Percentiles rank a stretch among this genome's conserved stretches.
phyloP scores from a whole-genome alignment of 495 filamentous ascomycete genomes.

The Chaetomium cochliodes region DNA sequence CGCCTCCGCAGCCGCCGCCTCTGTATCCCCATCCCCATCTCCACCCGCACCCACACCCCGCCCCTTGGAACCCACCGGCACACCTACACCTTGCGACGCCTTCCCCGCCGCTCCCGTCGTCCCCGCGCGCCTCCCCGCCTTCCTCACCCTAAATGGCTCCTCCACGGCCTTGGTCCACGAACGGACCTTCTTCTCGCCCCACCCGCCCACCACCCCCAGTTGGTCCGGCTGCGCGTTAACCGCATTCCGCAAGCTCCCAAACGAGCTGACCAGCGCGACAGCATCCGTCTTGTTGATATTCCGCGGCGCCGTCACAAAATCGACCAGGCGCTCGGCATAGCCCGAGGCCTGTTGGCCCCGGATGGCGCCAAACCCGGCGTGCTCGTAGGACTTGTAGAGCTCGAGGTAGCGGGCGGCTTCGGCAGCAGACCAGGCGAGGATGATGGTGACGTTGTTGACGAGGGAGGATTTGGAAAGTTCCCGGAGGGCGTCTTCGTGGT shows the following conservation, averaged over 20 bases:
- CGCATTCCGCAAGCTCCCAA: constrained; percentile 81
- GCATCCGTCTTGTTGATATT: constrained; percentile 95
- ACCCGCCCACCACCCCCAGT: constrained; percentile 75
- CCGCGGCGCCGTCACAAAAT: constrained; percentile 86
- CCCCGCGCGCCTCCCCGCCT: constrained; percentile 53
- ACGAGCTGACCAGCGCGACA: constrained; percentile 77
- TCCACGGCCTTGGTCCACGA: constrained; percentile 76
- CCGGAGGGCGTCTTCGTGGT: constrained; percentile 74
- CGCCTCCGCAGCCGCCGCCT: constrained; percentile 49
- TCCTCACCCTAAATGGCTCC: constrained; percentile 76
- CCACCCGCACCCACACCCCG: constrained; percentile 23
- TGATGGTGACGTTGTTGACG: constrained; percentile 86
- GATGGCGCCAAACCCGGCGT: constrained; percentile 77
- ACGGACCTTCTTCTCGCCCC: constrained; percentile 93
- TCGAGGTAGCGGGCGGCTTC: constrained; percentile 94
- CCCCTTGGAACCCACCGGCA: not conserved
- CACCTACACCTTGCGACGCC: not conserved
- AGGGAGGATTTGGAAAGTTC: constrained; percentile 81
- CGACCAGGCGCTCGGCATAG: constrained; percentile 85
- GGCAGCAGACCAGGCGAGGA: constrained; percentile 89
- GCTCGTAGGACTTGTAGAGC: constrained; percentile 88
- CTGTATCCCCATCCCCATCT: constrained; percentile 46
- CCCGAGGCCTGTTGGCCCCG: constrained; percentile 74
- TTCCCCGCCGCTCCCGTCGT: not conserved
- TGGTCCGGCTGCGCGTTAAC: constrained; percentile 87